phyloP scores from a whole-genome alignment of 441 rosid genomes.

The Erodium trifolium region DNA sequence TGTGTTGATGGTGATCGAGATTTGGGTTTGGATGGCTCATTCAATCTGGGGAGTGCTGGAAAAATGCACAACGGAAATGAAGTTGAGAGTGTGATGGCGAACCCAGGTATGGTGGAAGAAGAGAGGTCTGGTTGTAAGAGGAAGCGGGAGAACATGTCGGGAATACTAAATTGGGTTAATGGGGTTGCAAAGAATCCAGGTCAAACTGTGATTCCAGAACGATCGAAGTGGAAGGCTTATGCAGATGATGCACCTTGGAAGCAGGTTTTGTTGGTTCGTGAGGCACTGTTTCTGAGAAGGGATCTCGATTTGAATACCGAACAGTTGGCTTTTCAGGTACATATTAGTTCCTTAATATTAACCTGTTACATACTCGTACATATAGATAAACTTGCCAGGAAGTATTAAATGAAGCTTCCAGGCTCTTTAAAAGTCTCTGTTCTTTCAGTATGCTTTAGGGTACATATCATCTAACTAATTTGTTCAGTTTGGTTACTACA shows the following conservation, averaged over 20 bases:
- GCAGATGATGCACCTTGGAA: slow-evolving; percentile 62
- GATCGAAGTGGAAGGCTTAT: slow-evolving; percentile 55
- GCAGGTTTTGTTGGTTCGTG: slow-evolving; percentile 57
- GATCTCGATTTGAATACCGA: slow-evolving; percentile 26
- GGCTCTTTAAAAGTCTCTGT: neutral
- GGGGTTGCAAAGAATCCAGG: slow-evolving; percentile 58
- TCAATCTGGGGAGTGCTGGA: slow-evolving; percentile 21
- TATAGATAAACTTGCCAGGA: slow-evolving; percentile 1
- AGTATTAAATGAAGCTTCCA: neutral
- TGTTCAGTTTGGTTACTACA: neutral
- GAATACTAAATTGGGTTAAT: slow-evolving; percentile 53
- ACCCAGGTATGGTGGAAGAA: slow-evolving; percentile 17
- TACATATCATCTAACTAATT: neutral
- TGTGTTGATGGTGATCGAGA: slow-evolving; percentile 23
- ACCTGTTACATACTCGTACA: neutral
- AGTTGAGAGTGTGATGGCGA: slow-evolving; percentile 20
- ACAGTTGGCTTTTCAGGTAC: slow-evolving; percentile 46
- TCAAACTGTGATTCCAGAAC: slow-evolving; percentile 42
- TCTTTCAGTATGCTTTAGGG: neutral
- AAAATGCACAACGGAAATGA: slow-evolving; percentile 20
- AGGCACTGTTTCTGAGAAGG: slow-evolving; percentile 31
- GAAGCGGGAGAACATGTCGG: slow-evolving; percentile 30
- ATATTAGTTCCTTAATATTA: slow-evolving; percentile 6
- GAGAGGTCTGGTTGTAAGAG: slow-evolving; percentile 32
- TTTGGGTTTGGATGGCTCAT: slow-evolving; percentile 25